These are phyloP conservation scores for Colletotrichum tropicicola DNA, from an alignment of 2,329 filamentous ascomycete genomes.

Conservation along the genomic window DNA sequence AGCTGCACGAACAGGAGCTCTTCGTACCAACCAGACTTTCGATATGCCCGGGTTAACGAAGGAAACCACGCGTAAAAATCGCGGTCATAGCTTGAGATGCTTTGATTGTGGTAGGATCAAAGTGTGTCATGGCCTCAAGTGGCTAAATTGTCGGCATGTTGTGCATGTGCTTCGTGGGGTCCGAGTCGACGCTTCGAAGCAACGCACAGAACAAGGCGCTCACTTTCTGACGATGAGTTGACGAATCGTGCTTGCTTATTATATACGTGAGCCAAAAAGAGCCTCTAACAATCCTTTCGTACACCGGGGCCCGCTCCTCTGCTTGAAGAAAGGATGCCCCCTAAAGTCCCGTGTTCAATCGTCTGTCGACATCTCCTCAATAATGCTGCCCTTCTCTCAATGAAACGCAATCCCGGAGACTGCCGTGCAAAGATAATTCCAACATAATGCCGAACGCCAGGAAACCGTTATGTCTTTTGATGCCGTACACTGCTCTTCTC, in stretches of 20 bases:
- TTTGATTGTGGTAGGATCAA: too few relatives aligned
- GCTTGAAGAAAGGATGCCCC: not conserved
- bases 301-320: not conserved
- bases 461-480: slow-evolving; percentile 28
- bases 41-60: too few relatives aligned
- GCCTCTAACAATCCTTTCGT: slow-evolving; percentile 20
- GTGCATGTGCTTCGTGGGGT: too few relatives aligned
- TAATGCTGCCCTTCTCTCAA: not conserved
- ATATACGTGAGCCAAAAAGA: slow-evolving; percentile 8
- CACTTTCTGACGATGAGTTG: not conserved
- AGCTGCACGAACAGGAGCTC: too few relatives aligned
- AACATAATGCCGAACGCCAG: slow-evolving; percentile 30
- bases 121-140: too few relatives aligned
- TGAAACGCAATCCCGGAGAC: not conserved
- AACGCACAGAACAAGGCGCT: too few relatives aligned
- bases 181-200: too few relatives aligned
- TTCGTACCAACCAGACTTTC: too few relatives aligned
- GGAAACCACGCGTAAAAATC: too few relatives aligned
- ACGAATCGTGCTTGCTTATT: slow-evolving; percentile 10
- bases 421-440: slow-evolving; percentile 10
- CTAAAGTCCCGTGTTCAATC: not conserved
- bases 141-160: too few relatives aligned
- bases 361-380: not conserved
- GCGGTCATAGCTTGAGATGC: too few relatives aligned
- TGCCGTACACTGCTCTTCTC: slow-evolving; percentile 11